Conservation (phyloP, 352 stramenopile genomes). For the Globisporangium middletonii region DNA sequence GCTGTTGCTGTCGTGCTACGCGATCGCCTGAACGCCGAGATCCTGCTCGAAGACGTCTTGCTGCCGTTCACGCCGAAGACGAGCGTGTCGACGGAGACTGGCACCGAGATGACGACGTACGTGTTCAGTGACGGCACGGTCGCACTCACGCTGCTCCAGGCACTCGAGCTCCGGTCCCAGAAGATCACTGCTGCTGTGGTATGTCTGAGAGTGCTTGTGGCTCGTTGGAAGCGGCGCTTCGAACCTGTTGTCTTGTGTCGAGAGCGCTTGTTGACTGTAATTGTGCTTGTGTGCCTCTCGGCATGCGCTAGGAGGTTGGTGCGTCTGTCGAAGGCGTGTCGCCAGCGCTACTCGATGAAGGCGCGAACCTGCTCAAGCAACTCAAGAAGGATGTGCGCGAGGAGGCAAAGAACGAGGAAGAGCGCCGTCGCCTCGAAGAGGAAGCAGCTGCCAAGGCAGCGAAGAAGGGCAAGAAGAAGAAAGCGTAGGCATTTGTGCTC, state of each 20-base stretch:
- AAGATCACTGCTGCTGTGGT: conserved; percentile 49
- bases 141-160: conserved; percentile 53
- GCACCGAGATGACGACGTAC: conserved; percentile 24
- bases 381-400: conserved; percentile 81
- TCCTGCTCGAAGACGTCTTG: conserved; percentile 53
- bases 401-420: conserved; percentile 68
- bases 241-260: neutral
- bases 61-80: conserved; percentile 31
- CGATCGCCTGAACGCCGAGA: conserved; percentile 60
- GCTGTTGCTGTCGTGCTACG: conserved; percentile 31
- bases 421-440: conserved; percentile 62
- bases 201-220: neutral
- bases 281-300: conserved; percentile 1
- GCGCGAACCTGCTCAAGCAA: conserved; percentile 50
- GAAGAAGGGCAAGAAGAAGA: conserved; percentile 83
- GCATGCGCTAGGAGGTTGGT: conserved; percentile 26
- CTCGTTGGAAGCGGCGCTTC: neutral
- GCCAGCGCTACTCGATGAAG: conserved; percentile 49
- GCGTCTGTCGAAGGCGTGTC: conserved; percentile 47
- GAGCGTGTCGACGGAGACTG: conserved; percentile 17
- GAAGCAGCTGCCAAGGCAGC: conserved; percentile 66
- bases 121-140: conserved; percentile 45
- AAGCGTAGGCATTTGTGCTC: conserved; percentile 21
- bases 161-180: conserved; percentile 54
- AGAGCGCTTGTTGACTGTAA: neutral